Percentiles rank a stretch among this genome's conserved stretches.
phyloP scores from a whole-genome alignment of 108 stramenopile genomes.

The Aurantiochytrium sp. region DNA sequence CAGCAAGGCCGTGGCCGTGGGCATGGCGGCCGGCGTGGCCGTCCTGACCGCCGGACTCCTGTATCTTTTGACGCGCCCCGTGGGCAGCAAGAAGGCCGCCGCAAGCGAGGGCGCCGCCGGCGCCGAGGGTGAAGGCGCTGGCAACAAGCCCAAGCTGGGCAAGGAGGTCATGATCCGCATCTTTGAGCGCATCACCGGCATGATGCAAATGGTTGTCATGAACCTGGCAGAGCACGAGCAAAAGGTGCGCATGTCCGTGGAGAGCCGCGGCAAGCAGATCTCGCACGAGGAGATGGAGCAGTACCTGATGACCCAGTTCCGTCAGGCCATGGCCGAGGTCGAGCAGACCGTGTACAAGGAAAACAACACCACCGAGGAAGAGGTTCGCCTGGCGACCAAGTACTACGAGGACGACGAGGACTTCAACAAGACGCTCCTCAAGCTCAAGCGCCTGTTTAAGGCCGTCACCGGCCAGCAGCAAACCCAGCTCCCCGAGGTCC shows the following conservation, averaged over 20 bases:
- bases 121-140: background rate
- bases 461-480: background rate
- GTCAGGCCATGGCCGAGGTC: slow-evolving; percentile 9
- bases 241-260: background rate
- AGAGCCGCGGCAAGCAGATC: background rate
- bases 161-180: background rate
- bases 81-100: background rate
- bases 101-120: background rate
- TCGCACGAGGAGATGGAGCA: slow-evolving; percentile 3
- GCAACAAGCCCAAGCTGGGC: background rate
- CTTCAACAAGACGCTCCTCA: background rate
- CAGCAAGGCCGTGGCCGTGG: background rate
- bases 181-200: background rate
- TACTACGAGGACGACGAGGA: slow-evolving; percentile 12
- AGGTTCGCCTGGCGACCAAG: background rate
- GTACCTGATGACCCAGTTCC: slow-evolving; percentile 3
- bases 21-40: background rate
- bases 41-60: background rate
- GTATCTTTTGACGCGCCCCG: slow-evolving; percentile 1
- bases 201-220: slow-evolving; percentile 14
- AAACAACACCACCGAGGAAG: slow-evolving; percentile 17
- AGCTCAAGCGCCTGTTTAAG: slow-evolving; percentile 12
- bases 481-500: background rate
- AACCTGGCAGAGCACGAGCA: slow-evolving; percentile 14
- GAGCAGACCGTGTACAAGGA: slow-evolving; percentile 20